These are phyloP conservation scores for Alternaria sp. DNA, from an alignment of 2,329 filamentous ascomycete genomes.

Conservation along the genomic window DNA sequence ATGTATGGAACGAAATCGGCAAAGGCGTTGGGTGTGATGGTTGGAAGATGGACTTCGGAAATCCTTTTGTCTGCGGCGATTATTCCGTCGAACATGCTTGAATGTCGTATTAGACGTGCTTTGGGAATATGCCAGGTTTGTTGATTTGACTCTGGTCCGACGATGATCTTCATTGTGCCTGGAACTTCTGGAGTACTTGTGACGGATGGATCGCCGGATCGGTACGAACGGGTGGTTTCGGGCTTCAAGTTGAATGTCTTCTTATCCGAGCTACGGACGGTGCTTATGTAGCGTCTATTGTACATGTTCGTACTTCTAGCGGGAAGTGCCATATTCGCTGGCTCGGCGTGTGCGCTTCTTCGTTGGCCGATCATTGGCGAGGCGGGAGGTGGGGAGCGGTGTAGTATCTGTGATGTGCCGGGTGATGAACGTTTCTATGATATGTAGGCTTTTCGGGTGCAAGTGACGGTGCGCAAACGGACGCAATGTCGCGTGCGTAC, in stretches of 20 bases:
- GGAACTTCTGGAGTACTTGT: background rate
- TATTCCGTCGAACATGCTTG: constrained; percentile 4
- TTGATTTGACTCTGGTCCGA: constrained; percentile 1
- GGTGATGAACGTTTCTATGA: background rate
- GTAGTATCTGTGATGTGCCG: background rate
- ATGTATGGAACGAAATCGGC: constrained; percentile 26
- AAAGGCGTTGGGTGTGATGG: constrained; percentile 10
- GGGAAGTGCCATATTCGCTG: constrained; percentile 18
- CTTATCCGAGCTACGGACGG: background rate
- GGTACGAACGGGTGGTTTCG: background rate
- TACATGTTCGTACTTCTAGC: background rate
- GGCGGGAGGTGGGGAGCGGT: background rate
- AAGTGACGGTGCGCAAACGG: constrained; percentile 6
- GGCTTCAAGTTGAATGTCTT: background rate
- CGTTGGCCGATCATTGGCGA: background rate
- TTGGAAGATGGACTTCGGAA: background rate
- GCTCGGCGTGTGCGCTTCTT: background rate
- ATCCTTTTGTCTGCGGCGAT: background rate
- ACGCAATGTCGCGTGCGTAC: background rate
- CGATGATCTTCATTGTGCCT: constrained; percentile 9
- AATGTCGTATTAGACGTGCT: constrained; percentile 12
- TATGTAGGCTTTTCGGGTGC: background rate
- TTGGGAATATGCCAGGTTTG: constrained; percentile 17
- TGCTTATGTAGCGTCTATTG: background rate
- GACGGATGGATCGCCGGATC: background rate